Percentiles rank a stretch among this genome's conserved stretches.
phyloP scores from a whole-genome alignment of 441 rosid genomes.

The Aquilaria agallochum region DNA sequence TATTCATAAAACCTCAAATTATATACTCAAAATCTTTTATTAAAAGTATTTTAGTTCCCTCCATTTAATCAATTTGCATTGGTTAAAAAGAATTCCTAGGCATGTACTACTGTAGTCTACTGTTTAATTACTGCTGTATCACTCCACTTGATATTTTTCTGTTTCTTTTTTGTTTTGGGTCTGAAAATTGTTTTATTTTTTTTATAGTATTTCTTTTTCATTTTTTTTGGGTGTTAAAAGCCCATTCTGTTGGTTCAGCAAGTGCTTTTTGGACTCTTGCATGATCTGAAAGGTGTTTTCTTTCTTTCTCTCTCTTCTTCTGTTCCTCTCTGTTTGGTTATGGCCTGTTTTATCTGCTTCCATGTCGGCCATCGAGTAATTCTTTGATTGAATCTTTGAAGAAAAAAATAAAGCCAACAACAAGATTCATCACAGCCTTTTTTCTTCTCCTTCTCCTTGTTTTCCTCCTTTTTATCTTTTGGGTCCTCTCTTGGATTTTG shows the following conservation, averaged over 20 bases:
- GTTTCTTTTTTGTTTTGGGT: no score
- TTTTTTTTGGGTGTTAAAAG: constrained; percentile 13
- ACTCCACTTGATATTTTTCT: no score
- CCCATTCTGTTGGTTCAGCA: constrained; percentile 21
- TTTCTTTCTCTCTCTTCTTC: constrained; percentile 15
- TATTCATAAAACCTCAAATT: no score
- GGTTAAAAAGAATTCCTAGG: no score
- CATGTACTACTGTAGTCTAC: no score
- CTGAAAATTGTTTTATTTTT: neutral
- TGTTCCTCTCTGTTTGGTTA: constrained; percentile 11
- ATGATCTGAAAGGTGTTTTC: constrained; percentile 34
- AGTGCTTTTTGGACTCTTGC: constrained; percentile 50
- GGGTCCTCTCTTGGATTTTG: neutral
- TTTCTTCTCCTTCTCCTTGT: neutral
- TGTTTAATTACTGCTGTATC: constrained; percentile 8
- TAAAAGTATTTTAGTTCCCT: no score
- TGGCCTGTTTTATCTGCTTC: constrained; percentile 38
- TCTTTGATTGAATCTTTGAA: constrained; percentile 40
- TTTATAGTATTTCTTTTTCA: neutral
- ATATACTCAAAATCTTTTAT: no score
- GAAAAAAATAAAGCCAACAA: neutral
- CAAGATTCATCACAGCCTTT: constrained; percentile 15
- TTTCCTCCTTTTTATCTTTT: neutral
- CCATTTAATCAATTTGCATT: no score
- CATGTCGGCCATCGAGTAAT: constrained; percentile 45